A percentile compares a stretch with the other conserved stretches of the same genome.
These are phyloP conservation scores for Crithidia thermophila DNA, from an alignment of 208 protist genomes.

Conservation along the genomic window DNA sequence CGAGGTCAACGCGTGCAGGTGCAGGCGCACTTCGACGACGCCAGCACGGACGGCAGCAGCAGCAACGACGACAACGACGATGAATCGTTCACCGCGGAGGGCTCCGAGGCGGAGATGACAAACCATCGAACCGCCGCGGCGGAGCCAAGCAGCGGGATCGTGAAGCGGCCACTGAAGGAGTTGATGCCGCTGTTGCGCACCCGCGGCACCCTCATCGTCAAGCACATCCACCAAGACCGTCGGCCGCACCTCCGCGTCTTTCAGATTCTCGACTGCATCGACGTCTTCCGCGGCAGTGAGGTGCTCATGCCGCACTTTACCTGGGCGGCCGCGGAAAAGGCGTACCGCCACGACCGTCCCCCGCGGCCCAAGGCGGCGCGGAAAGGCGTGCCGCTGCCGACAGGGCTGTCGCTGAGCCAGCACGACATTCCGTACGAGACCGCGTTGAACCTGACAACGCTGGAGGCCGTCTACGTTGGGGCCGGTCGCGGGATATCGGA, in stretches of 20 bases:
- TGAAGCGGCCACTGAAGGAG: conserved; percentile 46
- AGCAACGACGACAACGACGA: background rate
- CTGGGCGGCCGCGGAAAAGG: conserved; percentile 36
- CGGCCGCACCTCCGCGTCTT: conserved; percentile 69
- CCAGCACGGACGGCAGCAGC: background rate
- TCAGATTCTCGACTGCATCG: conserved; percentile 57
- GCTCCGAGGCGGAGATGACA: background rate
- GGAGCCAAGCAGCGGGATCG: conserved; percentile 37
- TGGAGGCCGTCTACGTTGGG: conserved; percentile 54
- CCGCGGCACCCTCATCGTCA: conserved; percentile 39
- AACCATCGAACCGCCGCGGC: background rate
- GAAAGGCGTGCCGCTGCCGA: conserved; percentile 27
- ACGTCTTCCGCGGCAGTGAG: conserved; percentile 30
- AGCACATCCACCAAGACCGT: conserved; percentile 38
- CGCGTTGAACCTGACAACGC: conserved; percentile 48
- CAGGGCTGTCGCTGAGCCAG: conserved; percentile 28
- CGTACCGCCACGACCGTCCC: conserved; percentile 1
- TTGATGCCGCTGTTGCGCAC: conserved; percentile 65
- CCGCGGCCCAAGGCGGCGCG: background rate
- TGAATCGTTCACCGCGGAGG: conserved; percentile 2
- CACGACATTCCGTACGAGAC: conserved; percentile 31
- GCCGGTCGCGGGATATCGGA: conserved; percentile 18
- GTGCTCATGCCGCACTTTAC: conserved; percentile 73
- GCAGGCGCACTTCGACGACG: background rate
- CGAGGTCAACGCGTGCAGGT: background rate